Evolutionary conservation across 2,329 filamentous ascomycete species (phyloP), one percentile per base, ranked within the genome.

Genomic region (Colletotrichum karsti): DNA sequence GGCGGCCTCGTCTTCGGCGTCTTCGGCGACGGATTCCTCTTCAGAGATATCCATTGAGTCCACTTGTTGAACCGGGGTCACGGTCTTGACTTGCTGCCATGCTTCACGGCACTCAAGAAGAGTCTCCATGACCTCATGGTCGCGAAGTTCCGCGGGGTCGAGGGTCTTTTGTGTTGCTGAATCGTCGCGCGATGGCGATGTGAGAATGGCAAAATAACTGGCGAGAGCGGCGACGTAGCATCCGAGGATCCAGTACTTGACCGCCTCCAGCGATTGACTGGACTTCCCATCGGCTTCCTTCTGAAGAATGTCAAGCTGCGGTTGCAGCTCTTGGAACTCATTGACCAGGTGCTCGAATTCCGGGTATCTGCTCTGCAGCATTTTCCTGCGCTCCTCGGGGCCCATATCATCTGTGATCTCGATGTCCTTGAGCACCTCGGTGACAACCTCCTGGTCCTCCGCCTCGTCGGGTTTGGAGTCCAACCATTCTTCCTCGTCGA

Each of bases 191-290:
- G 91, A 87, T 1, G 93, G 91, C 0, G 94, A 97, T 10, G 94
- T 93, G n/a, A 99, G 83, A 37, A 98, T 88, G 39, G 95, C 93
- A 78, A 99, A 97, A 79, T 99, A 99, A 89, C 97, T 95, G 54
- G 93, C 91, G 72, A 99, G 85, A 1, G 93, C 88, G 46, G 93
- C 94, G 24, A 98, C 84, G 76, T 99, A 98, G 67, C 94, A 93
- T 5, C 93, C 91, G 41, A 97, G 84, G 10, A 95, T 90, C 78
- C 93, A 91, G 76, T 92, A 91, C 77, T 95, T 96, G 66, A 93
- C 85, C 8, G 90, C 84, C 22, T 88, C 83, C n/a, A 91, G 78
- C 2, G 88, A 88, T 63, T 82, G 84, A 67, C 77, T 81, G 10
- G 81, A 78, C 73, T 84, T 85, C 7, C 80, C 81, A 59, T 88